phyloP scores from a whole-genome alignment of 805 yeast genomes.

The Yamadazyma philogaea region DNA sequence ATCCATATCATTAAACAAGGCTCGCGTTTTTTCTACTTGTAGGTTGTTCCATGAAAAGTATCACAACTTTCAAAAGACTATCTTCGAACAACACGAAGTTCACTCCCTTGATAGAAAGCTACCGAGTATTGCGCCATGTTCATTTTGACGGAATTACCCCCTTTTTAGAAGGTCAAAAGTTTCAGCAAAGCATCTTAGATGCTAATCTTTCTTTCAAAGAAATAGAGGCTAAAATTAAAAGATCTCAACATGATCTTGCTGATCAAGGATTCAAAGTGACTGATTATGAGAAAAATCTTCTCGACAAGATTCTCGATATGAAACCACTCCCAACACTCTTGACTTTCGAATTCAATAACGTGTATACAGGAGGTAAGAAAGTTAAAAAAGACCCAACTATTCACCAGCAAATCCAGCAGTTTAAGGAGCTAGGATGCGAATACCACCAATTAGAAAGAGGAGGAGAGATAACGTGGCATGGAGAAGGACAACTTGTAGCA shows the following conservation, averaged over 20 bases:
- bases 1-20: neutral
- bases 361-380: constrained; percentile 90
- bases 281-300: constrained; percentile 45
- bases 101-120: constrained; percentile 30
- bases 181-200: constrained; percentile 55
- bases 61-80: constrained; percentile 10
- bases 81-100: constrained; percentile 24
- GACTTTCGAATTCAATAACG: constrained; percentile 81
- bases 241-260: constrained; percentile 36
- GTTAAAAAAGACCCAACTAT: constrained; percentile 53
- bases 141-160: constrained; percentile 42
- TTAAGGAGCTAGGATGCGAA: constrained; percentile 45
- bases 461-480: constrained; percentile 96
- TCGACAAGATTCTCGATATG: constrained; percentile 34
- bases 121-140: constrained; percentile 36
- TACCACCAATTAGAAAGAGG: constrained; percentile 85
- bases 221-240: constrained; percentile 46
- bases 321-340: constrained; percentile 66
- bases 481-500: constrained; percentile 89
- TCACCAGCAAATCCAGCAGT: constrained; percentile 22
- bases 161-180: constrained; percentile 46
- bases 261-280: constrained; percentile 41
- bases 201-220: constrained; percentile 58
- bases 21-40: neutral
- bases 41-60: neutral